phyloP scores from a whole-genome alignment of 768 basidiomycete species.

The Mycena latifolia region DNA sequence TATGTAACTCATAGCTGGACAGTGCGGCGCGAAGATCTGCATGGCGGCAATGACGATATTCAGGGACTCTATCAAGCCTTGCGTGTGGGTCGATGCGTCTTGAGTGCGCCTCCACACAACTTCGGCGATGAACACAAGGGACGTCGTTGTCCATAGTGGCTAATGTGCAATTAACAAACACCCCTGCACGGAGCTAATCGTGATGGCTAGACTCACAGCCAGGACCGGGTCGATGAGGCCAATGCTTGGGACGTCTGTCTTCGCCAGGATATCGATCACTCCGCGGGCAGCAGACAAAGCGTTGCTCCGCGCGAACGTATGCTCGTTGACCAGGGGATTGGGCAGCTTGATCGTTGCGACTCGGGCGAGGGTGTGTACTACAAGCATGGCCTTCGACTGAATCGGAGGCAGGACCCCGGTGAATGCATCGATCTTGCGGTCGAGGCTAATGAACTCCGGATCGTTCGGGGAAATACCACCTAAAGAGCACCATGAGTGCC shows the following conservation, averaged over 20 bases:
- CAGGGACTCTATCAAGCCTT: constrained; percentile 1
- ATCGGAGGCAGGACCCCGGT: constrained; percentile 11
- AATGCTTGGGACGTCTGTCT: constrained; percentile 19
- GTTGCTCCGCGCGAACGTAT: constrained; percentile 20
- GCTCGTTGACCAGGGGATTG: constrained; percentile 32
- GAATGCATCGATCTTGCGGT: constrained; percentile 29
- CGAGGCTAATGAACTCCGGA: constrained; percentile 39
- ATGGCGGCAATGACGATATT: constrained; percentile 20
- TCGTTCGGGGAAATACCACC: constrained; percentile 33
- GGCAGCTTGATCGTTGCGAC: constrained; percentile 42
- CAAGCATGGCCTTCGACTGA: constrained; percentile 31
- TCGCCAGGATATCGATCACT: constrained; percentile 15
- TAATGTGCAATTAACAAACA: background rate
- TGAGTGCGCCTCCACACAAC: constrained; percentile 5
- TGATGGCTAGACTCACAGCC: constrained; percentile 15
- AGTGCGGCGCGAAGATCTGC: constrained; percentile 17
- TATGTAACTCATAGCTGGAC: constrained; percentile 20
- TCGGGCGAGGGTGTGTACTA: constrained; percentile 42
- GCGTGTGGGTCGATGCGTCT: background rate
- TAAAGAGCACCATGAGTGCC: no score
- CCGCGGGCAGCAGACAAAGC: constrained; percentile 23
- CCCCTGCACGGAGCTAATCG: no score
- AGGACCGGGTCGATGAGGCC: constrained; percentile 32
- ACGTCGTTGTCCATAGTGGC: constrained; percentile 22
- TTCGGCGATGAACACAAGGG: constrained; percentile 11